Percentiles rank a stretch among this genome's conserved stretches.
Conservation (phyloP, 1,284 basidiomycete genomes). For the Laetiporus sulphureus region DNA sequence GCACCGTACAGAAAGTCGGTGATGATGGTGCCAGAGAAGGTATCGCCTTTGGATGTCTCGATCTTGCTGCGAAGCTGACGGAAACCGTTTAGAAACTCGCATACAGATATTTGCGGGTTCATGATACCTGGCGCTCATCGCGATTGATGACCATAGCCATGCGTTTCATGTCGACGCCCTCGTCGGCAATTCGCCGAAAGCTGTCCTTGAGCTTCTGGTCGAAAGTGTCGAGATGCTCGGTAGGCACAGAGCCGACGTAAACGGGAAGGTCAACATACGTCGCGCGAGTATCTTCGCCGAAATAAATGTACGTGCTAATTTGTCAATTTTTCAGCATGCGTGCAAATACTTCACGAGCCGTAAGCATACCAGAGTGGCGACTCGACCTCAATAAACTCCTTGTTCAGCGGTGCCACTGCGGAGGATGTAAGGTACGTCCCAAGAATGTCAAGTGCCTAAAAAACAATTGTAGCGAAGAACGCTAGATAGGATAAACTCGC, state of each 20-base stretch:
- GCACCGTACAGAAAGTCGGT: conserved; percentile 87
- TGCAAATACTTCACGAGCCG: not conserved
- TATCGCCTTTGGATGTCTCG: conserved; percentile 72
- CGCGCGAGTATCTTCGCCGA: conserved; percentile 75
- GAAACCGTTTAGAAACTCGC: no score
- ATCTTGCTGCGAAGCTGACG: conserved; percentile 72
- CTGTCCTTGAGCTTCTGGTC: conserved; percentile 66
- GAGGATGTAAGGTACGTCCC: conserved; percentile 89
- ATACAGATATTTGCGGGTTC: no score
- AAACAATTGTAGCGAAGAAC: not conserved
- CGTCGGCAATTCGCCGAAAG: conserved; percentile 63
- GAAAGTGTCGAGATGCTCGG: conserved; percentile 72
- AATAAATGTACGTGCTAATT: conserved; percentile 76
- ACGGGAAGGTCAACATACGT: conserved; percentile 71
- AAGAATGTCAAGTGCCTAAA: conserved; percentile 78
- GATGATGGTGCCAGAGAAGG: conserved; percentile 70
- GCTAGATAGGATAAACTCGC: conserved; percentile 10
- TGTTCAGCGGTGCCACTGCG: conserved; percentile 85
- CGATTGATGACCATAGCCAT: conserved; percentile 86
- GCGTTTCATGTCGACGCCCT: conserved; percentile 88
- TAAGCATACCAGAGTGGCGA: conserved; percentile 74
- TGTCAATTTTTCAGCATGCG: not conserved
- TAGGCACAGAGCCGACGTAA: conserved; percentile 82
- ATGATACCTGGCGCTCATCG: conserved; percentile 75
- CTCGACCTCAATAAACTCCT: conserved; percentile 91